These are phyloP conservation scores for Talaromyces adpressus DNA, from an alignment of 495 filamentous ascomycete species.

Conservation along the genomic window DNA sequence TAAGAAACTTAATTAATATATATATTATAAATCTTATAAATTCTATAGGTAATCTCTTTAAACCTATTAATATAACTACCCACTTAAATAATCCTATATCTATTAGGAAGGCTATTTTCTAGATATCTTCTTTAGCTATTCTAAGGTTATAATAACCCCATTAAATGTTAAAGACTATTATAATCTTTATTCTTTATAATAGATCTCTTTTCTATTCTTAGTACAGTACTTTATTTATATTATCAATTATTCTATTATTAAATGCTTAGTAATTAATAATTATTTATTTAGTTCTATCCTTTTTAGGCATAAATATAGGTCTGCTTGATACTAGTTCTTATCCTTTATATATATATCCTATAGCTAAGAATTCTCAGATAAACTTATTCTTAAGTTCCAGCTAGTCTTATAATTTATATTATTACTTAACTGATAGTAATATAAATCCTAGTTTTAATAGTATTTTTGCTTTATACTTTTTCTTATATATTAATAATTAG, in stretches of 20 bases:
- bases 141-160: too few species aligned
- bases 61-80: constrained; percentile 12
- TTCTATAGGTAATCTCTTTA: constrained; percentile 11
- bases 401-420: neutral
- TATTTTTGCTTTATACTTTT: neutral
- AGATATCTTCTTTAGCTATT: too few species aligned
- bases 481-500: too few species aligned
- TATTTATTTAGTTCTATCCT: constrained; percentile 15
- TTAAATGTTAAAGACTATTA: too few species aligned
- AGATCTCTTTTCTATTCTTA: constrained; percentile 13
- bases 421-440: neutral
- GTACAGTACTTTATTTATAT: constrained; percentile 18
- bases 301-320: constrained; percentile 21
- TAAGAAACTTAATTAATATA: constrained; percentile 8
- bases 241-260: constrained; percentile 19
- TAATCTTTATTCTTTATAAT: constrained; percentile 16
- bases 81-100: constrained; percentile 14
- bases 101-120: constrained; percentile 19
- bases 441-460: neutral
- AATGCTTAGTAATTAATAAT: constrained; percentile 19
- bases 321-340: constrained; percentile 11
- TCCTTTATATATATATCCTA: constrained; percentile 10
- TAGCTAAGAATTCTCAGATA: constrained; percentile 13
- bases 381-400: neutral
- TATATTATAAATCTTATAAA: constrained; percentile 14